Evolutionary conservation across 2,329 filamentous ascomycete genomes (phyloP).

Genomic region (Tolypocladium amazonense): DNA sequence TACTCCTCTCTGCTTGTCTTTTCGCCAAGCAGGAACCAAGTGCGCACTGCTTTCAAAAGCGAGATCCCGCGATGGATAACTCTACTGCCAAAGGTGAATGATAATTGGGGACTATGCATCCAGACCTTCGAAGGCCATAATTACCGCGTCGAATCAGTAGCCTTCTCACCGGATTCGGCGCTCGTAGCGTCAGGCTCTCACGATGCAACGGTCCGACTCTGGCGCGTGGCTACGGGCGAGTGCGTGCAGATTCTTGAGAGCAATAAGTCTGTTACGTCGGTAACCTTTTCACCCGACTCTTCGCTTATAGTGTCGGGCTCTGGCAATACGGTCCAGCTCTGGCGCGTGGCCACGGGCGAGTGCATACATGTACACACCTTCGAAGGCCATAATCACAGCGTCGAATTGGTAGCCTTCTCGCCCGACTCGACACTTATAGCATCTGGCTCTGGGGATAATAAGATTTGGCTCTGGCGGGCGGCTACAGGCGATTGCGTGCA

Average conservation of each 20-base stretch:
- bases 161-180: conserved; percentile 1
- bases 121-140: conserved; percentile 1
- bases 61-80: neutral
- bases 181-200: conserved; percentile 2
- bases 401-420: neutral
- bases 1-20: neutral
- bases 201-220: conserved; percentile 1
- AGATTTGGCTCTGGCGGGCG: neutral
- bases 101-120: neutral
- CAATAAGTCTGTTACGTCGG: neutral
- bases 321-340: neutral
- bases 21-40: neutral
- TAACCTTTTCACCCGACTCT: neutral
- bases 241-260: neutral
- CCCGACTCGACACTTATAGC: neutral
- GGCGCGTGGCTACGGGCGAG: conserved; percentile 1
- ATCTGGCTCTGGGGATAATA: neutral
- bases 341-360: neutral
- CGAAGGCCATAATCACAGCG: neutral
- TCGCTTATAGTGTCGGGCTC: neutral
- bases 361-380: neutral
- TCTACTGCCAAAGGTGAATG: neutral
- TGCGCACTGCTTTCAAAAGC: neutral
- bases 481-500: neutral
- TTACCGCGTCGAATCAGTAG: neutral